Evolutionary conservation across 306 rosid species (phyloP), one percentile per base, ranked within the genome.

Genomic region (Acacia melanoxylon): DNA sequence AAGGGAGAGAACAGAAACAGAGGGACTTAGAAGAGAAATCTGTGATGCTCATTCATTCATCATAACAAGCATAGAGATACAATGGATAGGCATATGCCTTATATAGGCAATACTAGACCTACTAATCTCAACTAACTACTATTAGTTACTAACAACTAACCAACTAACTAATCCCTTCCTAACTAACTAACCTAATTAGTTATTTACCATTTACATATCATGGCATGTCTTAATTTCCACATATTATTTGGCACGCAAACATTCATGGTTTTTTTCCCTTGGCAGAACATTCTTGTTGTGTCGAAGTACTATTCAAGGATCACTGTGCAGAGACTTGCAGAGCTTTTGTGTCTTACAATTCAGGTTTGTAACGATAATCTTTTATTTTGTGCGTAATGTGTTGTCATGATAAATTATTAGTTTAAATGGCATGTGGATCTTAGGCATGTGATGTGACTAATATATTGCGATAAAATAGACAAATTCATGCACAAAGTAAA

Each of bases 261-360:
- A 45, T 70, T 81, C 65, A 84, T 76, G 69, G 25, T 22, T 49
- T 69, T 37, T 45, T 72, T 63, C 63, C 65, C 59, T 42, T 83
- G 71, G 37, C 93, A 92, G 98, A 94, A 94, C 83, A 92, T 92
- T 75, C 80, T 94, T 44, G 98, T 92, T 24, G 92, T 92, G 75
- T 94, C 98, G 35, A 90, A 91, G 83, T 92, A 92, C 79, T 94
- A 94, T 82, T 72, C 92, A 10, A 87, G 86, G 84, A 84, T 84
- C 63, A 45, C 83, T 33, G 65, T 93, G 86, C 88, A 86, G 85
- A 87, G 97, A 89, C 84, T 93, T 79, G 92, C 91, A 72, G 91
- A 89, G 86, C 89, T 90, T 40, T 70, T 91, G 81, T 89, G 96
- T 79, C 91, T 91, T 46, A 91, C 86, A 78, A 41, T 91, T 78